Conservation (phyloP, 371 early-diverging fungal genomes). For the Mucor ambiguus region DNA sequence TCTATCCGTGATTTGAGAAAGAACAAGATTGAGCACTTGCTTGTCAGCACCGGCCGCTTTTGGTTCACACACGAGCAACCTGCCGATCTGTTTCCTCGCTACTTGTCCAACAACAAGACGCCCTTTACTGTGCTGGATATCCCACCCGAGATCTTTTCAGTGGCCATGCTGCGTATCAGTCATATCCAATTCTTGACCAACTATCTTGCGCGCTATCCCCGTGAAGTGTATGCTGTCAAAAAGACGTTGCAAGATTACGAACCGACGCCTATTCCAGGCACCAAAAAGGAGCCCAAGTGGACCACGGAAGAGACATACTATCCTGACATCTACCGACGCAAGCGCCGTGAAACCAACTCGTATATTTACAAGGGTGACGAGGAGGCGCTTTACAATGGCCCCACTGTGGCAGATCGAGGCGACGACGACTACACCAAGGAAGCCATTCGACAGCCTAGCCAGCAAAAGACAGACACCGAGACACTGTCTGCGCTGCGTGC, state of each 20-base stretch:
- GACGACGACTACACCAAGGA: not conserved
- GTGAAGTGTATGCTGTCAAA: constrained; percentile 61
- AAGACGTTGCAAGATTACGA: constrained; percentile 53
- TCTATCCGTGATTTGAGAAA: constrained; percentile 64
- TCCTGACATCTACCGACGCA: constrained; percentile 32
- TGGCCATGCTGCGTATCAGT: constrained; percentile 59
- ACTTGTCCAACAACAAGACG: constrained; percentile 27
- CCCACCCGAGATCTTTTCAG: constrained; percentile 56
- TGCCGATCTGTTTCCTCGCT: constrained; percentile 55
- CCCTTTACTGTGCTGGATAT: constrained; percentile 47
- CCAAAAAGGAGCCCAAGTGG: not conserved
- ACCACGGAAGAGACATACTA: constrained; percentile 26
- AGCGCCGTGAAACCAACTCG: constrained; percentile 1
- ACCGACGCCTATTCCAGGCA: constrained; percentile 29
- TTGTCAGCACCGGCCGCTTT: constrained; percentile 60
- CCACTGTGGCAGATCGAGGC: not conserved
- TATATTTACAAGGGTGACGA: constrained; percentile 1
- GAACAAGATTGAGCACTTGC: constrained; percentile 63
- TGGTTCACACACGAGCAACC: constrained; percentile 65
- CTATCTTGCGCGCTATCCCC: constrained; percentile 57
- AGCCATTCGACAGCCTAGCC: constrained; percentile 14
- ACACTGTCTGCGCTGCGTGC: constrained; percentile 56
- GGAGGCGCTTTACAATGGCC: not conserved
- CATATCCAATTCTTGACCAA: constrained; percentile 68
- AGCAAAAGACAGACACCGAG: constrained; percentile 32